Evolutionary conservation across 1,284 basidiomycete genomes (phyloP).

Genomic region (Pseudozyma sp.): DNA sequence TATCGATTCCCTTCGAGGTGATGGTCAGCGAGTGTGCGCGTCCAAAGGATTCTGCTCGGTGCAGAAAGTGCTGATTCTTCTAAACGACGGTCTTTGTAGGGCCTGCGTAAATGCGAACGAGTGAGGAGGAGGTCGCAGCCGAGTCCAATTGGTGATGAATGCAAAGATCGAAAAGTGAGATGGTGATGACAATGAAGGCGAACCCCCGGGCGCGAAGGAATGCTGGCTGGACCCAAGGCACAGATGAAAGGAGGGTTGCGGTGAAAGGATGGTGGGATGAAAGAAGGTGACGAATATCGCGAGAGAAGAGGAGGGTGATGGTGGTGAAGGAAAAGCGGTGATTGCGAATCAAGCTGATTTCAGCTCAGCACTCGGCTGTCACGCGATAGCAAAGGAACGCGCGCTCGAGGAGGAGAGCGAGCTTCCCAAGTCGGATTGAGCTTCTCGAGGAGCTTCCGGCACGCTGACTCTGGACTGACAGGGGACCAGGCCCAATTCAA

Average conservation of each 20-base stretch:
- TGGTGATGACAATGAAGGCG: no score
- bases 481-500: background rate
- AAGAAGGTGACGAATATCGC: background rate
- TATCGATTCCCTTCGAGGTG: no score
- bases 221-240: background rate
- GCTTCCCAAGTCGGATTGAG: background rate
- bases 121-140: no score
- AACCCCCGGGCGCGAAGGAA: background rate
- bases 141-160: no score
- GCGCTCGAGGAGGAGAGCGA: slow-evolving; percentile 12
- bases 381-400: slow-evolving; percentile 6
- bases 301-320: slow-evolving; percentile 1
- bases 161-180: no score
- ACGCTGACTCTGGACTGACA: background rate
- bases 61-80: no score
- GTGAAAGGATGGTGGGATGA: slow-evolving; percentile 6
- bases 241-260: background rate
- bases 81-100: no score
- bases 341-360: background rate
- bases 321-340: background rate
- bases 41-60: no score
- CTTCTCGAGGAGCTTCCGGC: background rate
- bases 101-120: no score
- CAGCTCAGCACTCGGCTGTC: background rate
- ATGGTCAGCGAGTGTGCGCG: no score